Evolutionary conservation across 345 rosid species (phyloP).

Genomic region (Gossypium raimondii): DNA sequence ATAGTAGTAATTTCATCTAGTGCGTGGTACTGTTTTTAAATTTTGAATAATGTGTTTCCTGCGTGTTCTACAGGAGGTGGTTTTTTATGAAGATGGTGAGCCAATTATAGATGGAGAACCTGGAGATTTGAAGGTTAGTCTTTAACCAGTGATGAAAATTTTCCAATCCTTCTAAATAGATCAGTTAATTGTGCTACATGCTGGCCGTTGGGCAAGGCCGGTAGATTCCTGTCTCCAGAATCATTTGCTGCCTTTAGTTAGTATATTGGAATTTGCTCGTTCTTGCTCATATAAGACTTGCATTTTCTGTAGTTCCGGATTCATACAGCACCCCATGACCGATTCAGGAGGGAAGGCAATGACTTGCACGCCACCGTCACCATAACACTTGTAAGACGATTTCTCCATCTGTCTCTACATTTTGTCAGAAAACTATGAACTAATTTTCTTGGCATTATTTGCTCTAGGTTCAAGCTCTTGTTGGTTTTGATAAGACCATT

Average conservation of each 20-base stretch:
- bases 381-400: slow-evolving; percentile 66
- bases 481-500: slow-evolving; percentile 89
- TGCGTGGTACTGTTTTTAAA: neutral
- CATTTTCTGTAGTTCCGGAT: slow-evolving; percentile 67
- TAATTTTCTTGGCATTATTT: neutral
- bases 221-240: neutral
- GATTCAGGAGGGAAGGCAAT: slow-evolving; percentile 83
- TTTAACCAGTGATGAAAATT: slow-evolving; percentile 4
- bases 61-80: slow-evolving; percentile 66
- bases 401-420: neutral
- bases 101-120: slow-evolving; percentile 93
- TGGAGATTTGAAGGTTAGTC: slow-evolving; percentile 86
- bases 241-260: neutral
- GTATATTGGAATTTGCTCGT: neutral
- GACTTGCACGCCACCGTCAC: slow-evolving; percentile 80
- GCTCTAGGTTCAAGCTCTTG: slow-evolving; percentile 84
- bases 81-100: slow-evolving; percentile 94
- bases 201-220: neutral
- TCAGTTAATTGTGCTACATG: neutral
- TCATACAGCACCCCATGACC: slow-evolving; percentile 75
- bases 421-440: neutral
- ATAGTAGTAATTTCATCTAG: neutral
- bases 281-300: neutral
- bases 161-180: neutral
- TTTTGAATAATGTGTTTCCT: neutral